Base-by-base conservation (phyloP, 2,329 filamentous ascomycete genomes). In the Dactylellina sp. region DNA sequence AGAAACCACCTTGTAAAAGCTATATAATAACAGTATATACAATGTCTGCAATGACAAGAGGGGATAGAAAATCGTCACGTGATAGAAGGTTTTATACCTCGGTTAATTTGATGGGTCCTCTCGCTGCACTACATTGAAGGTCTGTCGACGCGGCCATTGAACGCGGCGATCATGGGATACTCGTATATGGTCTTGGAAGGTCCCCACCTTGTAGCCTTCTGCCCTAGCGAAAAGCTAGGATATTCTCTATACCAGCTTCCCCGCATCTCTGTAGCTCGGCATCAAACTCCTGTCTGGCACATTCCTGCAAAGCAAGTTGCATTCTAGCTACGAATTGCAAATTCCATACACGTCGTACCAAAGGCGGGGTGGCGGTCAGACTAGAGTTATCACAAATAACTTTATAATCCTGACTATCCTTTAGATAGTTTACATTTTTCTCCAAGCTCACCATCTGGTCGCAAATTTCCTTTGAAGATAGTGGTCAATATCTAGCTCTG, bases 111-210 rank as follows among this genome's bases (percentile, higher is more conserved):
- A 22, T 47, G 25, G 46, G n/a, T n/a, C n/a, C n/a, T n/a, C n/a
- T n/a, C n/a, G n/a, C n/a, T n/a, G n/a, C n/a, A n/a, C n/a, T n/a
- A n/a, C n/a, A n/a, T n/a, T n/a, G n/a, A n/a, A 7, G 40, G 2
- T 35, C 20, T 18, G 39, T 44, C 18, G 35, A 39, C 11, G 14
- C 18, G 44, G n/a, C n/a, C n/a, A n/a, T n/a, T n/a, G n/a, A n/a
- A 39, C 14, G 14, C 14, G 32, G 37, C 37, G 49, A 56, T 64
- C 60, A 64, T 64, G 60, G n/a, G 60, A 64, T 64, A 28, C 12
- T 37, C 39, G 35, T 46, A 32, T 14, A 32, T 39, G 28, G 42
- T 63, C 37, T 44, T 39, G 47, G 35, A 11, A 28, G 40, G 24
- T 50, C 32, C 14, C 11, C 39, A 14, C 7, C 55, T 42, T 11